A percentile compares a stretch with the other conserved stretches of the same genome.
phyloP scores from a whole-genome alignment of 2,329 filamentous ascomycete species.

The Sporothrix luriei region DNA sequence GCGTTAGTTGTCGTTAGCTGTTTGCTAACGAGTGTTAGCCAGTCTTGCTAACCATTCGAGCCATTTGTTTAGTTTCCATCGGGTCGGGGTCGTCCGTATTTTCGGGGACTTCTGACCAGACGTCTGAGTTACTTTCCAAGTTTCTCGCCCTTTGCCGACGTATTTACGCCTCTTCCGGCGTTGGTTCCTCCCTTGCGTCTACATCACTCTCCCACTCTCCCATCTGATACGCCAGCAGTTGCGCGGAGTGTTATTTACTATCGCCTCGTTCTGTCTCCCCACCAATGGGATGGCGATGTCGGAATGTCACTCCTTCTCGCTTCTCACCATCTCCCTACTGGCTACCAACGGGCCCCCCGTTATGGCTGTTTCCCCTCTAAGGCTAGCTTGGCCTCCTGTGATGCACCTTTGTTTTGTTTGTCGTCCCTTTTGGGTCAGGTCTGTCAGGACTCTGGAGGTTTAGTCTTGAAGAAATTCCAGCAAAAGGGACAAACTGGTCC shows the following conservation, averaged over 20 bases:
- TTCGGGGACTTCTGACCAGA: background rate
- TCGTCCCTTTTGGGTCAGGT: background rate
- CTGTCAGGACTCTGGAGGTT: background rate
- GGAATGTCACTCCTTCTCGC: background rate
- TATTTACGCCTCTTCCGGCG: background rate
- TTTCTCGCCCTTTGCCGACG: background rate
- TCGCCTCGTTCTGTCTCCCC: background rate
- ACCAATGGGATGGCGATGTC: background rate
- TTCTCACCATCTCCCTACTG: background rate
- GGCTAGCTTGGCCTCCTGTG: constrained; percentile 15
- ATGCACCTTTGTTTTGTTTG: constrained; percentile 17
- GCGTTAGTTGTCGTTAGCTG: background rate
- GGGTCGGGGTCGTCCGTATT: constrained; percentile 2
- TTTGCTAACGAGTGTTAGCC: background rate
- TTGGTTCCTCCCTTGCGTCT: background rate
- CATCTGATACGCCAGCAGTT: background rate
- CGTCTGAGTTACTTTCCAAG: background rate
- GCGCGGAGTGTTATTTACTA: background rate
- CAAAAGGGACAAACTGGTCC: constrained; percentile 17
- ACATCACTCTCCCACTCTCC: background rate
- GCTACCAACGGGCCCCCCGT: too few species aligned
- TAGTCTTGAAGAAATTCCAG: constrained; percentile 24
- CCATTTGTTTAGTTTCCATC: constrained; percentile 7
- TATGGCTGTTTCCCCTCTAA: background rate
- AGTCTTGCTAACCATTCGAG: background rate